Evolutionary conservation across 495 filamentous ascomycete species (phyloP), one percentile per base, ranked within the genome.

Genomic region (Massariosphaeria phaeospora): DNA sequence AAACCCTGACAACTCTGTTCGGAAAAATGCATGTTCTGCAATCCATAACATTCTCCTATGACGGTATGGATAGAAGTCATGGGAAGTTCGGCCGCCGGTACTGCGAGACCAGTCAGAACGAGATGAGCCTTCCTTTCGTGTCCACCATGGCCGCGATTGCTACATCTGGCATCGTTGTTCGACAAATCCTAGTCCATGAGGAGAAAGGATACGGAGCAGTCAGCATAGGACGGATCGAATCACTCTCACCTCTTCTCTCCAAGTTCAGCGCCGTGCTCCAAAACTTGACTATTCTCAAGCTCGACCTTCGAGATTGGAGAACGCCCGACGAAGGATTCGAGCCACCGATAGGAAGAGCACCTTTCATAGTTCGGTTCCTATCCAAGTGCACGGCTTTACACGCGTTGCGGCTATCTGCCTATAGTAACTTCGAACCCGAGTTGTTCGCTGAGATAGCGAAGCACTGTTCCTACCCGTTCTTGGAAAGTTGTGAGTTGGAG

Each of bases 91-190:
- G 42, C 3, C 41, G 49, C 24, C 12, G 38, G 26, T 59, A 59
- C 23, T 59, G 56, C 42, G 56, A 53, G 49, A 48, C 15, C 34
- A 59, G 56, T 20, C 56, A 59, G 44, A 59, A 54, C 20, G 56
- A 59, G 24, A 59, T 59, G 48, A 59, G 56, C 33, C 27, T 48
- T 3, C 56, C 56, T 8, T 59, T 59, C 35, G 56, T 59, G 6
- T 48, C 56, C 10, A 59, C 49, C 17, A 39, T 59, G 40, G 34
- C 27, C 23, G 56, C 56, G 11, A 41, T 59, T 31, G 48, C 36
- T 11, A 39, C 35, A 7, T 54, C 56, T 34, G 41, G 49, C 13
- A 29, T 59, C 26, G 20, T 12, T 17, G 49, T 59, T 21, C 20
- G 39, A 8, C 27, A 50, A 12, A 53, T 59, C 5, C 18, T 18